phyloP scores from a whole-genome alignment of 2,329 filamentous ascomycete species.

The Exophiala lecanii-corni region DNA sequence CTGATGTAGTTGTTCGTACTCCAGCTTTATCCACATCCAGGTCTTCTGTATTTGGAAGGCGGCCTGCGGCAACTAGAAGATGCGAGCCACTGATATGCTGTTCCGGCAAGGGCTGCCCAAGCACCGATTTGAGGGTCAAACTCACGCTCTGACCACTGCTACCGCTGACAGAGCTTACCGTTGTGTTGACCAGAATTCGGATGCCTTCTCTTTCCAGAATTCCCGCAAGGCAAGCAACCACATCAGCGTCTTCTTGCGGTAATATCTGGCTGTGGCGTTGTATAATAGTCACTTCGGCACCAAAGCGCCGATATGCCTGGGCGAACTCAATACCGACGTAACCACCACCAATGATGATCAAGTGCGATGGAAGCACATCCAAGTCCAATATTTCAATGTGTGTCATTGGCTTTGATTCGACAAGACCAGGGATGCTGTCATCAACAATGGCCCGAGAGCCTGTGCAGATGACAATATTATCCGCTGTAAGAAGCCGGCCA shows the following conservation, averaged over 20 bases:
- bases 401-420: neutral
- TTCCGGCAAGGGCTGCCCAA: slow-evolving; percentile 10
- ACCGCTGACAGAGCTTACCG: slow-evolving; percentile 17
- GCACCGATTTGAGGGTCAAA: neutral
- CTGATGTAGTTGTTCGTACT: slow-evolving; percentile 36
- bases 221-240: slow-evolving; percentile 38
- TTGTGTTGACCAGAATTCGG: slow-evolving; percentile 36
- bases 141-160: neutral
- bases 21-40: slow-evolving; percentile 40
- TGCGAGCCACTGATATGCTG: slow-evolving; percentile 36
- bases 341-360: slow-evolving; percentile 50
- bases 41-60: slow-evolving; percentile 46
- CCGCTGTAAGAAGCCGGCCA: neutral
- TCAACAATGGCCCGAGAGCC: neutral
- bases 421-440: neutral
- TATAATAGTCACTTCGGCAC: slow-evolving; percentile 45
- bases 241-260: slow-evolving; percentile 44
- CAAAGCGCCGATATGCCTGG: slow-evolving; percentile 48
- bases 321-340: slow-evolving; percentile 52
- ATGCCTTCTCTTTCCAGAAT: slow-evolving; percentile 47
- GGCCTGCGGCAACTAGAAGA: slow-evolving; percentile 47
- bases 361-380: slow-evolving; percentile 36
- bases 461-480: neutral
- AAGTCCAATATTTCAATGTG: slow-evolving; percentile 14
- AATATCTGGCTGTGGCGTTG: slow-evolving; percentile 42